Conservation (phyloP, 257 asterid species). For the Leptodermis oblonga region DNA sequence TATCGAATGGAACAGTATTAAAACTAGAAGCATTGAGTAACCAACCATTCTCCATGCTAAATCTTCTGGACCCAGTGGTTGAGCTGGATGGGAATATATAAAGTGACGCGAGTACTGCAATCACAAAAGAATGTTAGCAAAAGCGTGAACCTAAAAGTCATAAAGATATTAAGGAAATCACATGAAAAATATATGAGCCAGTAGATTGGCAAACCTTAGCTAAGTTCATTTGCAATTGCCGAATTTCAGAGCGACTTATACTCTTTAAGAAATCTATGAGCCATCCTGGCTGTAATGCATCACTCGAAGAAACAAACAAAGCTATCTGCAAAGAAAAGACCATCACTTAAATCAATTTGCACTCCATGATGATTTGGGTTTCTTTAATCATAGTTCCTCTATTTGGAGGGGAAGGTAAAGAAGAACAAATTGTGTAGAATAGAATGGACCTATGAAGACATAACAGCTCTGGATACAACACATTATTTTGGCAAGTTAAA, state of each 20-base stretch:
- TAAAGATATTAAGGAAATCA: background rate
- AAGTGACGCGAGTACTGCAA: slow-evolving; percentile 86
- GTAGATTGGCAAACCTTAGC: slow-evolving; percentile 60
- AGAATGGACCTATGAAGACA: background rate
- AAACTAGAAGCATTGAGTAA: slow-evolving; percentile 21
- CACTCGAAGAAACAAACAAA: slow-evolving; percentile 69
- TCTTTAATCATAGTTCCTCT: no score
- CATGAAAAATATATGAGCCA: background rate
- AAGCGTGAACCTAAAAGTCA: background rate
- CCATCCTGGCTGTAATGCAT: slow-evolving; percentile 82
- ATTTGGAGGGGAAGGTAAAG: background rate
- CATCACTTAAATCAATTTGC: slow-evolving; percentile 1
- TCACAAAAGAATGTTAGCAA: slow-evolving; percentile 13
- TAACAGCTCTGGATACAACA: background rate
- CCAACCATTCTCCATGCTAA: slow-evolving; percentile 93
- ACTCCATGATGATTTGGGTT: background rate
- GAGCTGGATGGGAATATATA: slow-evolving; percentile 89
- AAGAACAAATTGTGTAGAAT: background rate
- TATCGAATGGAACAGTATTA: background rate
- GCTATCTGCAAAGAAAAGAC: slow-evolving; percentile 65
- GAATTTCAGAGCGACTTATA: slow-evolving; percentile 56
- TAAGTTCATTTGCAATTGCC: slow-evolving; percentile 58
- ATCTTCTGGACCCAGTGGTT: slow-evolving; percentile 94
- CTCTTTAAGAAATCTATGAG: slow-evolving; percentile 59
- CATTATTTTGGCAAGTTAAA: background rate